Percentiles rank a stretch among this genome's conserved stretches.
Evolutionary conservation across 2,329 filamentous ascomycete species (phyloP).

Genomic region (Cladosporium colombiae): DNA sequence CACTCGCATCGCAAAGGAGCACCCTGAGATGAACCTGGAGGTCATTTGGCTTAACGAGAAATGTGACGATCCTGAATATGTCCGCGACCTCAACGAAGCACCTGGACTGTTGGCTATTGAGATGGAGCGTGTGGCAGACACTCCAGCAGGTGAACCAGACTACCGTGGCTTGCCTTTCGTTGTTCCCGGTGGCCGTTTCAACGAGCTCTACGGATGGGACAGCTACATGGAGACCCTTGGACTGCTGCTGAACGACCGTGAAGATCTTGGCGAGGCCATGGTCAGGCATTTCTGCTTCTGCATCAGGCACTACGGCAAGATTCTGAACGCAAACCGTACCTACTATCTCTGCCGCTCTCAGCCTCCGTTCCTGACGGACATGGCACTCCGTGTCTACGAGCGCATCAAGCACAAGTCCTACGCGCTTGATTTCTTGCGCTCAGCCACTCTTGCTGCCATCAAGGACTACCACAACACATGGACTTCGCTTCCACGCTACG

Average conservation of each 20-base stretch:
- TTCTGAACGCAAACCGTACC: constrained; percentile 91
- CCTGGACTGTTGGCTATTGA: constrained; percentile 87
- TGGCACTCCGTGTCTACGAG: constrained; percentile 91
- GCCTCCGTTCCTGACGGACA: constrained; percentile 95
- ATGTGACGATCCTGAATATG: constrained; percentile 72
- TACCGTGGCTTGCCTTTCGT: constrained; percentile 86
- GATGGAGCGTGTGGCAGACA: constrained; percentile 70
- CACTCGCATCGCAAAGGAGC: constrained; percentile 71
- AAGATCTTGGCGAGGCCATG: constrained; percentile 90
- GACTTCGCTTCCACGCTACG: constrained; percentile 71
- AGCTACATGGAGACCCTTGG: constrained; percentile 98
- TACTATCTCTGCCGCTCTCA: constrained; percentile 96
- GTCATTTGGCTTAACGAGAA: constrained; percentile 73
- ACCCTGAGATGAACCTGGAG: constrained; percentile 83
- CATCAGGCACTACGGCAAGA: constrained; percentile 97
- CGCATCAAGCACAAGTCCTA: constrained; percentile 85
- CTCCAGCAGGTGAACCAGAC: constrained; percentile 67
- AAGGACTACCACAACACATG: constrained; percentile 95
- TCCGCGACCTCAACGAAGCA: constrained; percentile 80
- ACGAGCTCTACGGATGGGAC: constrained; percentile 98
- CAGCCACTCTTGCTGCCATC: constrained; percentile 84
- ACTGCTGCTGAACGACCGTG: constrained; percentile 78
- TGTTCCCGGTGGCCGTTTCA: constrained; percentile 96
- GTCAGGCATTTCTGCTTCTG: constrained; percentile 96
- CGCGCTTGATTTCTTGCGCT: constrained; percentile 76